Percentiles rank a stretch among this genome's conserved stretches.
Evolutionary conservation across 2,329 filamentous ascomycete species (phyloP).

Genomic region (Fusarium sp.): DNA sequence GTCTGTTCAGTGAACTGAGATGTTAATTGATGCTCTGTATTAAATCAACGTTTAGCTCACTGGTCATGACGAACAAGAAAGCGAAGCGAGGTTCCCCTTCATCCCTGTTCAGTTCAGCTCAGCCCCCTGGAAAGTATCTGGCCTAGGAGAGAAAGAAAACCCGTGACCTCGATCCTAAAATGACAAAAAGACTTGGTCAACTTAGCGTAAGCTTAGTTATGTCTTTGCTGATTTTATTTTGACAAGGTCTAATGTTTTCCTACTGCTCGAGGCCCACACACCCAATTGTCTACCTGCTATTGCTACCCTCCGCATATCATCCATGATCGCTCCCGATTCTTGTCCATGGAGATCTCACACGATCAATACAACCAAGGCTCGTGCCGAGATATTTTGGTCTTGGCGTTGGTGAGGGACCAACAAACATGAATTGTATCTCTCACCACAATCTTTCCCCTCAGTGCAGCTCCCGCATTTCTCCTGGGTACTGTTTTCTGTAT

Average conservation of each 20-base stretch:
- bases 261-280: neutral
- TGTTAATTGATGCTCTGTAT: neutral
- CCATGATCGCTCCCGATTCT: slow-evolving; percentile 8
- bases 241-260: neutral
- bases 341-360: neutral
- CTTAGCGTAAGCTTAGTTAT: too few relatives aligned
- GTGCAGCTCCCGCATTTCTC: slow-evolving; percentile 23
- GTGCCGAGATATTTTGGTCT: neutral
- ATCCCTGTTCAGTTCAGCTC: neutral
- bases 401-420: neutral
- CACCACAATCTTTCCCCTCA: neutral
- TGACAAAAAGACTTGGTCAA: neutral
- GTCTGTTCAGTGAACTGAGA: neutral
- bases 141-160: too few relatives aligned
- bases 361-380: neutral
- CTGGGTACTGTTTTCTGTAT: neutral
- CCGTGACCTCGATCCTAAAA: too few relatives aligned
- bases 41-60: too few relatives aligned
- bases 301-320: slow-evolving; percentile 4
- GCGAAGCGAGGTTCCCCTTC: neutral
- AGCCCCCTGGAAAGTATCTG: neutral
- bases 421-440: neutral
- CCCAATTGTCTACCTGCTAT: neutral
- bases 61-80: neutral
- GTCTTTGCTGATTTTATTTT: accelerated